Conservation (phyloP, 768 basidiomycete species). For the Lactarius trivialis region DNA sequence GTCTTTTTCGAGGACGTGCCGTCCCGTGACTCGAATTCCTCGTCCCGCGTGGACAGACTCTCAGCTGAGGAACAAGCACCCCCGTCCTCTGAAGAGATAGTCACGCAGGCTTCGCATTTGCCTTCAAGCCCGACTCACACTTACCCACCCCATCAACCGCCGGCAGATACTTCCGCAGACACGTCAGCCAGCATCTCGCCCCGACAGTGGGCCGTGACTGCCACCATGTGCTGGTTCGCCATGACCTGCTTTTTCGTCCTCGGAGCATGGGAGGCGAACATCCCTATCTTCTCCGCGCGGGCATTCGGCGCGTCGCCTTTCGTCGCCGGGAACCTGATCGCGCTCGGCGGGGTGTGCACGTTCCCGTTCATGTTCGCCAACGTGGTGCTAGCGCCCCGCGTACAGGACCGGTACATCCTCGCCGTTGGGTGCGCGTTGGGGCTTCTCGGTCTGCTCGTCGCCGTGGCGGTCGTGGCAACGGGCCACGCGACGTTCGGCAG, state of each 20-base stretch:
- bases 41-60: not conserved
- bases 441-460: conserved; percentile 44
- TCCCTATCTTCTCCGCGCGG: conserved; percentile 51
- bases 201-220: conserved; percentile 46
- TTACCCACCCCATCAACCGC: not conserved
- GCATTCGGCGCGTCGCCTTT: conserved; percentile 53
- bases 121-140: not conserved
- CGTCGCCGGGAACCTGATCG: conserved; percentile 64
- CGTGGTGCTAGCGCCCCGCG: conserved; percentile 47
- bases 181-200: conserved; percentile 17
- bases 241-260: conserved; percentile 68
- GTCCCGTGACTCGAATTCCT: not conserved
- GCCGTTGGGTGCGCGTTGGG: conserved; percentile 48
- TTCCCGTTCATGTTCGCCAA: conserved; percentile 65
- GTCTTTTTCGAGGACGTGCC: conserved; percentile 33
- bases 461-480: conserved; percentile 40
- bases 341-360: conserved; percentile 52
- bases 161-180: conserved; percentile 13
- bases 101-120: not conserved
- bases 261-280: conserved; percentile 62
- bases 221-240: conserved; percentile 65
- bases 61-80: not conserved
- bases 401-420: conserved; percentile 57
- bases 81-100: not conserved
- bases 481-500: conserved; percentile 40